These are phyloP conservation scores for Laburnicola sp. DNA, from an alignment of 2,329 filamentous ascomycete genomes.

Conservation along the genomic window DNA sequence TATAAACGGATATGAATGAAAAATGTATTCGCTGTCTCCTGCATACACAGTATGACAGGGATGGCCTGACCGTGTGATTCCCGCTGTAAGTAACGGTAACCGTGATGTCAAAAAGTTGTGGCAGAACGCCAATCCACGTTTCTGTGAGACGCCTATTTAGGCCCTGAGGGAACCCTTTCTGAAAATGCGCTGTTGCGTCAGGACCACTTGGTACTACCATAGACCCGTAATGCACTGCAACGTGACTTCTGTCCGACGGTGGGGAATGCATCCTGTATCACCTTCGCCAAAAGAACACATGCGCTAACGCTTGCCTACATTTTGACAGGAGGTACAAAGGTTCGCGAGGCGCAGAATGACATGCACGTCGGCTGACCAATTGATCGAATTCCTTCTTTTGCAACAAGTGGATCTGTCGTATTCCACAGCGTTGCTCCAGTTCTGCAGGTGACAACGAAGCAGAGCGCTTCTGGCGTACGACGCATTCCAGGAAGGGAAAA, in stretches of 20 bases:
- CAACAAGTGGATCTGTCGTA: constrained; percentile 15
- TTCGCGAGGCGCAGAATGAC: constrained; percentile 21
- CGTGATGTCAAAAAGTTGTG: constrained; percentile 33
- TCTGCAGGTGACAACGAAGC: constrained; percentile 20
- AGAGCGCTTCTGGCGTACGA: constrained; percentile 11
- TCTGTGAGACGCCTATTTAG: constrained; percentile 24
- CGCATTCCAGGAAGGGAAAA: constrained; percentile 11
- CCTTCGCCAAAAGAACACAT: constrained; percentile 20
- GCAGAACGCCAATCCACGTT: constrained; percentile 38
- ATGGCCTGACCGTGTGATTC: constrained; percentile 34
- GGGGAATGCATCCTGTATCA: constrained; percentile 30
- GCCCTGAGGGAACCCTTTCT: constrained; percentile 25
- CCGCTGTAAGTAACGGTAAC: constrained; percentile 35
- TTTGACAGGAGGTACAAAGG: constrained; percentile 31
- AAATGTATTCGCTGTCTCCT: constrained; percentile 15
- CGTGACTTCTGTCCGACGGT: constrained; percentile 28
- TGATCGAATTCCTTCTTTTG: constrained; percentile 20
- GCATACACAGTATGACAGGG: constrained; percentile 21
- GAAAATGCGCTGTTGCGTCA: constrained; percentile 19
- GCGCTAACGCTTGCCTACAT: constrained; percentile 34
- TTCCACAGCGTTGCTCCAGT: constrained; percentile 12
- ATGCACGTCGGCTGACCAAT: constrained; percentile 26
- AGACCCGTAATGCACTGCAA: constrained; percentile 40
- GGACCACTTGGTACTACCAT: constrained; percentile 21
- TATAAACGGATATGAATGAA: background rate